Percentiles rank a stretch among this genome's conserved stretches.
phyloP scores from a whole-genome alignment of 306 rosid genomes.

The Myrica gale region DNA sequence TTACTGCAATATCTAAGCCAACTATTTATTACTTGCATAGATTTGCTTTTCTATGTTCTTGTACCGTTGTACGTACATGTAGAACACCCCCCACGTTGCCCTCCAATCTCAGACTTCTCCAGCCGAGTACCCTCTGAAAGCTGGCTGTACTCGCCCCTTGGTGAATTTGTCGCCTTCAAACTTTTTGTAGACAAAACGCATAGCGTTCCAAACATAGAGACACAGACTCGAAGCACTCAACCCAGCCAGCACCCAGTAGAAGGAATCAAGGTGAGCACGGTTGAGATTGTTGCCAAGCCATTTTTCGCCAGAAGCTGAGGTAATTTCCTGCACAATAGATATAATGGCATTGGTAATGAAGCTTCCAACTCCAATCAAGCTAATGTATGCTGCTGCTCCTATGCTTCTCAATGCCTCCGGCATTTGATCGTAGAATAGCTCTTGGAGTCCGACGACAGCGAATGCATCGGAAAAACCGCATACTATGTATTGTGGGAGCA shows the following conservation, averaged over 20 bases:
- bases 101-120: not conserved
- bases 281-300: conserved; percentile 48
- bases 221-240: conserved; percentile 31
- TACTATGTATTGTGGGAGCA: not conserved
- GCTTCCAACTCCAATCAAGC: conserved; percentile 57
- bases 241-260: conserved; percentile 43
- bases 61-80: not conserved
- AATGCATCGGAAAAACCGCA: not conserved
- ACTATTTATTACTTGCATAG: too few relatives aligned
- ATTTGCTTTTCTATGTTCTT: not conserved
- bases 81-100: not conserved
- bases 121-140: too few relatives aligned
- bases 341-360: conserved; percentile 46
- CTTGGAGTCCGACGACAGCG: conserved; percentile 58
- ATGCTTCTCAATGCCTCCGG: conserved; percentile 58
- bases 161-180: not conserved
- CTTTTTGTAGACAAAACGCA: not conserved
- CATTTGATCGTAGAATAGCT: conserved; percentile 70
- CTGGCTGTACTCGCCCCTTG: not conserved
- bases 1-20: too few relatives aligned
- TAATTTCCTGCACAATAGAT: conserved; percentile 35
- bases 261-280: conserved; percentile 38
- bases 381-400: conserved; percentile 72
- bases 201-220: conserved; percentile 31
- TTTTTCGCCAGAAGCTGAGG: conserved; percentile 2